These are phyloP conservation scores for Aspergillus niger DNA, from an alignment of 2,329 filamentous ascomycete genomes.

Conservation along the genomic window DNA sequence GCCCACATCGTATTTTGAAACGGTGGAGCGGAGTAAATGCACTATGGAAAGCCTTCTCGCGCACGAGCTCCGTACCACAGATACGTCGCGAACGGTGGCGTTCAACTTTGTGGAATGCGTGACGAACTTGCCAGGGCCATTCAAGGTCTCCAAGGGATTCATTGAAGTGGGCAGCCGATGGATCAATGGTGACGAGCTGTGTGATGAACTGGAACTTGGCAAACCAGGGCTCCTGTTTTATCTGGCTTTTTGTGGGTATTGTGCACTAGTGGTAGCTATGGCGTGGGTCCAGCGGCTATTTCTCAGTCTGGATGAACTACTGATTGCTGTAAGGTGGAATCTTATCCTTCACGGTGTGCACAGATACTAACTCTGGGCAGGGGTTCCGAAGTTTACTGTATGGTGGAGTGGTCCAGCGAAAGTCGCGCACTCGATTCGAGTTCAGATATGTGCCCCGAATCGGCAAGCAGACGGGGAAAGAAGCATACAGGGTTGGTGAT, in stretches of 20 bases:
- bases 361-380: constrained; percentile 2
- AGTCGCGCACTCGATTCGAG: constrained; percentile 34
- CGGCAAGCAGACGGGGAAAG: constrained; percentile 12
- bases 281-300: constrained; percentile 29
- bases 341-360: neutral
- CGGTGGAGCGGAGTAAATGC: constrained; percentile 55
- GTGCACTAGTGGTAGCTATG: constrained; percentile 34
- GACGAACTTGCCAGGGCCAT: constrained; percentile 37
- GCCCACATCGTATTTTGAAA: constrained; percentile 62
- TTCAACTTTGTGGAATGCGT: constrained; percentile 45
- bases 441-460: constrained; percentile 37
- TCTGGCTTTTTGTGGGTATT: constrained; percentile 21
- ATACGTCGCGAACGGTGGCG: constrained; percentile 38
- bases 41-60: constrained; percentile 58
- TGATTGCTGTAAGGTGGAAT: constrained; percentile 25
- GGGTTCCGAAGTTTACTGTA: constrained; percentile 27
- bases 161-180: constrained; percentile 43
- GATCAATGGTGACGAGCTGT: constrained; percentile 43
- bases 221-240: constrained; percentile 28
- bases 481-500: neutral
- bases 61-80: constrained; percentile 39
- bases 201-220: constrained; percentile 39
- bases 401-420: constrained; percentile 31
- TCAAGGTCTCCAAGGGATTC: constrained; percentile 39
- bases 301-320: constrained; percentile 28